Evolutionary conservation across 176 grass and related monocot species (phyloP).

Genomic region (Oryza glumipatula): DNA sequence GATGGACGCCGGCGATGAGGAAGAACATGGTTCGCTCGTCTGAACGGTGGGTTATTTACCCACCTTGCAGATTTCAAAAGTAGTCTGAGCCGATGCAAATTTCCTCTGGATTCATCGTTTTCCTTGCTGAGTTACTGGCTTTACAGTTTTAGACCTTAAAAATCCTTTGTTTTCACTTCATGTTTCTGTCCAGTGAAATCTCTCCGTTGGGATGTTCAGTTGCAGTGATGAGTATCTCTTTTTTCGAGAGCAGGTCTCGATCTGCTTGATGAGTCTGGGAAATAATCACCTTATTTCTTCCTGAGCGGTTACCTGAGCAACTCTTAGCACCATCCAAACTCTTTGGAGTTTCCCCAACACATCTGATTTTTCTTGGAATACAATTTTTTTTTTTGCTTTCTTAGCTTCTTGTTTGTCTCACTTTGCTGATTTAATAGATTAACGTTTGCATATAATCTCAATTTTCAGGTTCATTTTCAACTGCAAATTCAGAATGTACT

Average conservation of each 20-base stretch:
- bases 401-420: neutral
- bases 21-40: conserved; percentile 60
- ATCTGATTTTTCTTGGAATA: too few relatives aligned
- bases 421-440: neutral
- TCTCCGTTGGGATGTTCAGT: neutral
- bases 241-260: conserved; percentile 34
- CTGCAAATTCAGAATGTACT: neutral
- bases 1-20: conserved; percentile 38
- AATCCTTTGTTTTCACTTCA: too few relatives aligned
- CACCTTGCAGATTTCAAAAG: conserved; percentile 40
- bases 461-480: neutral
- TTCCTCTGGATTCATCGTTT: neutral
- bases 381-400: neutral
- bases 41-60: conserved; percentile 21
- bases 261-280: conserved; percentile 49
- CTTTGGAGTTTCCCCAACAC: too few relatives aligned
- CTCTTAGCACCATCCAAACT: neutral
- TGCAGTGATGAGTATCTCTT: conserved; percentile 45
- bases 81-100: conserved; percentile 13
- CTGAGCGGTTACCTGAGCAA: conserved; percentile 96
- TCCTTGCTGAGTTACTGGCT: neutral
- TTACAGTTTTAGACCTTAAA: neutral
- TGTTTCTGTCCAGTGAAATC: too few relatives aligned
- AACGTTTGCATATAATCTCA: neutral
- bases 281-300: conserved; percentile 54